Evolutionary conservation across 371 early-diverging fungal species (phyloP), one percentile per base, ranked within the genome.

Genomic region (Saksenaea oblongispora): DNA sequence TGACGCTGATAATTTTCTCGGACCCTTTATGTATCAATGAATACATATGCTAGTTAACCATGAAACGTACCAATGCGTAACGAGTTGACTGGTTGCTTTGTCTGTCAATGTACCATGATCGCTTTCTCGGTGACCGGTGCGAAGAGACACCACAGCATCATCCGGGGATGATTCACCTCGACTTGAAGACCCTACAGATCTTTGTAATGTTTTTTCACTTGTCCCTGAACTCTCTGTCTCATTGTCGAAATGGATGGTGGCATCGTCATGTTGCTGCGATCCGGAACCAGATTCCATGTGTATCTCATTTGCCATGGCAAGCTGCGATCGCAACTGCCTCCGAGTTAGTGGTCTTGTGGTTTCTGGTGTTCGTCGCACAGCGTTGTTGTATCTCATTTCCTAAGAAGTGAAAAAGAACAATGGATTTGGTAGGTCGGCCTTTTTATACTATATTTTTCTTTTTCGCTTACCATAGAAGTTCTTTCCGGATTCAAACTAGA

Each of bases 1-100:
- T 76, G 73, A 54, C 62, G 61, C 17, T 83, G 79, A 68, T 85
- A 88, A 56, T 89, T 84, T n/a, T 72, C 71, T 56, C 71, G 60
- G 0, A 89, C 76, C 84, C 84, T 82, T 35, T 37, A 57, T 11
- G 28, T 10, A 36, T 55, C 34, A 39, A 54, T 56, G 17, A 42
- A 58, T 37, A n/a, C 11, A 0, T 8, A n/a, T 10, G n/a, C 1
- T 9, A 54, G 13, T 31, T 14, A n/a, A n/a, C n/a, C 26, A 15
- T 28, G 39, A 28, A 39, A 37, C 54, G n/a, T 54, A 73, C 74
- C 74, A 73, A 18, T 56, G 14, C 34, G 70, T 67, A 27, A 73
- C 70, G 22, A 61, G 62, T 27, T 67, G 42, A 54, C 67, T 73
- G 18, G 65, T 58, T 54, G 70, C 74, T 59, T 63, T 70, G 54